phyloP scores from a whole-genome alignment of 1,139 yeast genomes.

The Protomyces macrosporus region DNA sequence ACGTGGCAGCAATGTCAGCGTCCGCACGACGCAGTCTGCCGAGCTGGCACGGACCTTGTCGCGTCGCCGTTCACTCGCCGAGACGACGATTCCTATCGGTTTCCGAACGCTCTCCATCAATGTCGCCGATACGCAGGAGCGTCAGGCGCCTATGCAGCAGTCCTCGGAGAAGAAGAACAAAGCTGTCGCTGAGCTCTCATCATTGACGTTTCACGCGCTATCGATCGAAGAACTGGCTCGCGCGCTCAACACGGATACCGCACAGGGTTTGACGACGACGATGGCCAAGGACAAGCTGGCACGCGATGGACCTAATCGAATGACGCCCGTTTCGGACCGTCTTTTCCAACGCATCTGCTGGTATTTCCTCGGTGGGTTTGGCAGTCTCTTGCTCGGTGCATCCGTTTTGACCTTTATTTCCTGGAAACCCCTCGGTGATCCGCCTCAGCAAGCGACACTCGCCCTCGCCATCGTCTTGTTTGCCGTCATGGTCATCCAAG shows the following conservation, averaged over 20 bases:
- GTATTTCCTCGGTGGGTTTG: constrained; percentile 46
- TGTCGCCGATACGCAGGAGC: constrained; percentile 25
- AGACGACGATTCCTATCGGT: constrained; percentile 26
- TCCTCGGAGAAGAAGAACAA: constrained; percentile 1
- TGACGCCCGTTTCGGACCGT: constrained; percentile 13
- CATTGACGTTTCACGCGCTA: constrained; percentile 38
- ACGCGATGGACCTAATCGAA: constrained; percentile 41
- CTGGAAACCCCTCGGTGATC: constrained; percentile 52
- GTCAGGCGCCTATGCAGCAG: not conserved
- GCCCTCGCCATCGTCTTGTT: constrained; percentile 47
- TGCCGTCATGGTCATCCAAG: constrained; percentile 48
- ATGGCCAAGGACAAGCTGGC: constrained; percentile 35
- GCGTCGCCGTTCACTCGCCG: constrained; percentile 19
- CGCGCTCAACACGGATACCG: constrained; percentile 37
- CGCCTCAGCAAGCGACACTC: constrained; percentile 48
- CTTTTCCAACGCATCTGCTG: constrained; percentile 11
- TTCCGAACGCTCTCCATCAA: constrained; percentile 27
- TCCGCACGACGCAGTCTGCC: not conserved
- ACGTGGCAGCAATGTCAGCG: constrained; percentile 3
- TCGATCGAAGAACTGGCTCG: constrained; percentile 35
- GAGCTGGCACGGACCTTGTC: constrained; percentile 10
- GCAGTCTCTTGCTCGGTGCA: constrained; percentile 45
- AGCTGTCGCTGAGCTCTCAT: constrained; percentile 34
- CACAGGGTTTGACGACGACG: constrained; percentile 37
- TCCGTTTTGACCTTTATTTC: constrained; percentile 47